Conservation (phyloP, 805 yeast genomes). For the Cyberlindnera petersonii region DNA sequence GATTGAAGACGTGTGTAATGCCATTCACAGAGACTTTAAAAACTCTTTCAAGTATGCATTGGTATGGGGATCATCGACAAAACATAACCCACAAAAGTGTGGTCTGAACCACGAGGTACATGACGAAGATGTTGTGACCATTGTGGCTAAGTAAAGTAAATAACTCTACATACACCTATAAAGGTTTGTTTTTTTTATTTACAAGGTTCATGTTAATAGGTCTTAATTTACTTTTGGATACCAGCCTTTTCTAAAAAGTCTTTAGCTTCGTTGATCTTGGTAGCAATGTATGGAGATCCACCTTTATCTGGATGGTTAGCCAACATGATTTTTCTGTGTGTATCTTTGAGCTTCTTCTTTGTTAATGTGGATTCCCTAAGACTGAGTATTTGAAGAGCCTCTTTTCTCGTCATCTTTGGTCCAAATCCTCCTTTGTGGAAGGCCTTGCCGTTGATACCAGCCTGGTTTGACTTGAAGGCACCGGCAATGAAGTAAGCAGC, state of each 20-base stretch:
- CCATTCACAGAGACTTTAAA: slow-evolving; percentile 89
- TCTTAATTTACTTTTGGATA: slow-evolving; percentile 21
- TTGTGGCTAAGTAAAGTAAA: slow-evolving; percentile 65
- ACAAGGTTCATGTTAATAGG: background rate
- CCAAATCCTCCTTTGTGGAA: slow-evolving; percentile 89
- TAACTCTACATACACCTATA: too few relatives aligned
- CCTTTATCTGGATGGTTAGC: slow-evolving; percentile 94
- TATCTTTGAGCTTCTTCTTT: slow-evolving; percentile 65
- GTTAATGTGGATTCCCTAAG: slow-evolving; percentile 62
- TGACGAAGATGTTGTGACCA: slow-evolving; percentile 92
- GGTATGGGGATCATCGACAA: slow-evolving; percentile 95
- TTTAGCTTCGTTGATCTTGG: slow-evolving; percentile 89
- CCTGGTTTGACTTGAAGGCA: slow-evolving; percentile 45
- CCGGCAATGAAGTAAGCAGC: slow-evolving; percentile 65
- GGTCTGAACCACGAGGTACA: slow-evolving; percentile 78
- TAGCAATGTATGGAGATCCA: slow-evolving; percentile 84
- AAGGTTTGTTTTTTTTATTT: slow-evolving; percentile 1
- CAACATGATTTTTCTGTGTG: slow-evolving; percentile 80
- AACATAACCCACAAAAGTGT: slow-evolving; percentile 95
- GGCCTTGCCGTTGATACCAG: slow-evolving; percentile 41
- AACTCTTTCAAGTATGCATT: slow-evolving; percentile 89
- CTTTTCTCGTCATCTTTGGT: slow-evolving; percentile 82
- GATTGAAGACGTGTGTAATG: slow-evolving; percentile 83
- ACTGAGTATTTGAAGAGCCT: slow-evolving; percentile 81
- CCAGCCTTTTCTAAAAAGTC: slow-evolving; percentile 64